Percentiles rank a stretch among this genome's conserved stretches.
Conservation (phyloP, 768 basidiomycete species). For the Brasilioporus rufonigricans region DNA sequence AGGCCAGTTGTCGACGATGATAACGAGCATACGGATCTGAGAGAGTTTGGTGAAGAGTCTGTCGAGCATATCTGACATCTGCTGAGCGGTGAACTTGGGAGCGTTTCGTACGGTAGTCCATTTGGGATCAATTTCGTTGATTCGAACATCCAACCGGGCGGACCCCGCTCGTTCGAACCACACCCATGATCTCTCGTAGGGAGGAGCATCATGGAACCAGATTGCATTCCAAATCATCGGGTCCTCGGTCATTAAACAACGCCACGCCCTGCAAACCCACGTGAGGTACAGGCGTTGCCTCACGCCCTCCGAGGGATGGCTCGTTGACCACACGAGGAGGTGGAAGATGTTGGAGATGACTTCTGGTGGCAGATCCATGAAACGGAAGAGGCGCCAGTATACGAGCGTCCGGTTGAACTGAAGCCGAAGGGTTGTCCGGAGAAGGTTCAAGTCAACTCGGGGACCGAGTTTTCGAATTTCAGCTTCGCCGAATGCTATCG, state of each 20-base stretch:
- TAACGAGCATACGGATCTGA: constrained; percentile 58
- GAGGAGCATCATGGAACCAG: constrained; percentile 54
- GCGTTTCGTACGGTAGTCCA: constrained; percentile 26
- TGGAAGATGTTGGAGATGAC: constrained; percentile 66
- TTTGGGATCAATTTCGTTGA: constrained; percentile 42
- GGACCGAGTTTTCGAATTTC: constrained; percentile 21
- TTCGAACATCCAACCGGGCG: constrained; percentile 58
- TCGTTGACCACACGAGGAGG: constrained; percentile 52
- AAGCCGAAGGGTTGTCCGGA: constrained; percentile 18
- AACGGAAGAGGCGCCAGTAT: constrained; percentile 47
- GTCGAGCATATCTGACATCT: constrained; percentile 50
- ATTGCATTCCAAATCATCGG: constrained; percentile 62
- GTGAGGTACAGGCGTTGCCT: constrained; percentile 48
- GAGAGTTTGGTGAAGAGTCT: constrained; percentile 49
- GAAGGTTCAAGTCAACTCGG: constrained; percentile 9
- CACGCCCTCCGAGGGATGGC: constrained; percentile 35
- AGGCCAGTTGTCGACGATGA: constrained; percentile 57
- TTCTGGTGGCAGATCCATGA: constrained; percentile 64
- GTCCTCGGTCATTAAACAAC: constrained; percentile 46
- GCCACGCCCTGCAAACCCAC: constrained; percentile 59
- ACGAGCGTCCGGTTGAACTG: constrained; percentile 23
- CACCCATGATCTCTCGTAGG: constrained; percentile 49
- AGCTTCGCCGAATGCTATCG: constrained; percentile 18
- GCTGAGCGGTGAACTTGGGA: constrained; percentile 37
- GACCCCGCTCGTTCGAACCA: constrained; percentile 59